Evolutionary conservation across 306 rosid genomes (phyloP), one percentile per base, ranked within the genome.

Genomic region (Trichosanthes truncata): DNA sequence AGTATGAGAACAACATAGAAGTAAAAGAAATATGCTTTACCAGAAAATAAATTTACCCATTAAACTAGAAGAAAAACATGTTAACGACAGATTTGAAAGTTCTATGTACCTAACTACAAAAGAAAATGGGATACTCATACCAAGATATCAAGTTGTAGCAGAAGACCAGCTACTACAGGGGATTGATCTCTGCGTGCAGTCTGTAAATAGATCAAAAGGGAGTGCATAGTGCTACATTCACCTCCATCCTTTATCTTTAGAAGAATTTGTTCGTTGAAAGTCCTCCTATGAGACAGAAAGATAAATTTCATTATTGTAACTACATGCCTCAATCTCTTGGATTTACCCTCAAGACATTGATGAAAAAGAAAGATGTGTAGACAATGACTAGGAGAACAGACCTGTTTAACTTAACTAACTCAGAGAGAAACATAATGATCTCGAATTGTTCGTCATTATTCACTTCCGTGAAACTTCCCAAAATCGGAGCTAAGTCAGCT

Each of bases 121-220:
- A 81, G 75, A 79, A 76, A 53, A 43, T 26, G 52, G 65, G 80
- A 74, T 10, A 68, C 85, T 49, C 90, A 72, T 75, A 95, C 98
- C 97, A 95, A 90, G 87, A 95, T 90, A 93, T 95, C 98, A 77
- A 95, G 97, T 84, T 95, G 95, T 77, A 95, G 97, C 26, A 95
- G 81, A 29, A 95, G 92, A 78, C 98, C 91, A 21, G 98, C 98
- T 83, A 92, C 92, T 53, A 84, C 85, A 57, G 98, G 97, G 82
- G 90, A 81, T 78, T 89, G 92, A 6, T 91, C 93, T 66, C 80
- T 89, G 78, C 18, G 84, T 45, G 93, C 90, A 38, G 89, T 89
- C 87, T 95, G 97, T 62, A 95, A 86, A 87, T 84, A 88, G 82
- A 85, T 81, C 73, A 95, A 91, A 76, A 95, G 91, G 56, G 89